A percentile compares a stretch with the other conserved stretches of the same genome.
Evolutionary conservation across 768 basidiomycete species (phyloP).

Genomic region (Psilocybe tampanensis): DNA sequence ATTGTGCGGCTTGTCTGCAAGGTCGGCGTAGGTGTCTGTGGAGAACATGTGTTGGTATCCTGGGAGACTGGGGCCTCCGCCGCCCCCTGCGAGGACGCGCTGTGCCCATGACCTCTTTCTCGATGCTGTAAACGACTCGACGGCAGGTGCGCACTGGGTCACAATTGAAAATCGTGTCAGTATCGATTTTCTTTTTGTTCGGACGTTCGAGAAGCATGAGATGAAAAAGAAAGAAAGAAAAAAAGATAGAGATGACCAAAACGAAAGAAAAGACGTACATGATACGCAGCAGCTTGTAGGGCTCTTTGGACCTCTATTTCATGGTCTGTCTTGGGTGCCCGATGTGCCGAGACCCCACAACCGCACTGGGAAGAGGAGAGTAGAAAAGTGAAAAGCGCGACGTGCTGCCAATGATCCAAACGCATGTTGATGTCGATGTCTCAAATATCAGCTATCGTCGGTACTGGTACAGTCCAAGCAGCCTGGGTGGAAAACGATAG

Average conservation of each 20-base stretch:
- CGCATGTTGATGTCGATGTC: slow-evolving; percentile 6
- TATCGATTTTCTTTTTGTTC: no score
- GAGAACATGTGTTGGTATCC: slow-evolving; percentile 42
- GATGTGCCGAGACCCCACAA: slow-evolving; percentile 45
- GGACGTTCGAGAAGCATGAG: background rate
- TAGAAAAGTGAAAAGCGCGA: slow-evolving; percentile 20
- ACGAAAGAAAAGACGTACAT: slow-evolving; percentile 39
- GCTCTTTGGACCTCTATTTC: slow-evolving; percentile 51
- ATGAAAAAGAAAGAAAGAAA: no score
- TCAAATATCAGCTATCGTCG: no score
- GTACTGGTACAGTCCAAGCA: no score
- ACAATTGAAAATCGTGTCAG: no score
- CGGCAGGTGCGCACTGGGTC: slow-evolving; percentile 57
- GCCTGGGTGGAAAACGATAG: no score
- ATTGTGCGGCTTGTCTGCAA: slow-evolving; percentile 21
- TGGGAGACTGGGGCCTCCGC: slow-evolving; percentile 18
- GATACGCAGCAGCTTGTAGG: slow-evolving; percentile 54
- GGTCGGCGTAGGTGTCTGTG: slow-evolving; percentile 36
- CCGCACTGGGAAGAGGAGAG: slow-evolving; percentile 22
- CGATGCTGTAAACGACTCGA: slow-evolving; percentile 52
- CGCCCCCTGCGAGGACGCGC: slow-evolving; percentile 30
- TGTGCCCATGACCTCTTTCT: slow-evolving; percentile 51
- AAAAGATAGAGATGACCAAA: no score
- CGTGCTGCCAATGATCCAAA: background rate
- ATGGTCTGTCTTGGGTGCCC: slow-evolving; percentile 43